phyloP scores from a whole-genome alignment of 192 early-diverging fungal genomes.

The Coemansia sp. region DNA sequence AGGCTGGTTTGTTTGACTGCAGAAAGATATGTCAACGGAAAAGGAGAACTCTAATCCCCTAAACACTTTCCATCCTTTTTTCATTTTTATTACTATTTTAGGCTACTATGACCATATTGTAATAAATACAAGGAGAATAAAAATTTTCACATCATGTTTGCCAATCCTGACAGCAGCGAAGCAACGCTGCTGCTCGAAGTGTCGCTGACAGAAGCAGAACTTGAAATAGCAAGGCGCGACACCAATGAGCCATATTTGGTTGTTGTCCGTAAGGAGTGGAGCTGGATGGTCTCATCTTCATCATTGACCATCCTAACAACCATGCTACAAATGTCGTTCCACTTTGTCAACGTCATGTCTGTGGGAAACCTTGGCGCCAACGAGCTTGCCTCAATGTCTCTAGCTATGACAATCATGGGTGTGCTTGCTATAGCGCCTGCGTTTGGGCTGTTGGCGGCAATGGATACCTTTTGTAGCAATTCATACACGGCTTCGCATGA shows the following conservation, averaged over 20 bases:
- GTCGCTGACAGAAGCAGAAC: no score
- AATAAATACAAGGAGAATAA: no score
- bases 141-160: no score
- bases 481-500: conserved; percentile 30
- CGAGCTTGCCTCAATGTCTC: conserved; percentile 65
- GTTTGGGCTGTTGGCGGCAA: conserved; percentile 59
- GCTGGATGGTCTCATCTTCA: conserved; percentile 35
- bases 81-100: no score
- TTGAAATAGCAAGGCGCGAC: no score
- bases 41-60: no score
- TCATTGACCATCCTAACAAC: conserved; percentile 60
- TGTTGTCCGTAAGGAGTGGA: conserved; percentile 29
- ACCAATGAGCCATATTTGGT: conserved; percentile 16
- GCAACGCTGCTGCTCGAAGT: no score
- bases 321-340: conserved; percentile 63
- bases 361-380: conserved; percentile 62
- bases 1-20: no score
- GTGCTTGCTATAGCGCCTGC: conserved; percentile 59
- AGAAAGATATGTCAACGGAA: no score
- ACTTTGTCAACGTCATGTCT: conserved; percentile 61
- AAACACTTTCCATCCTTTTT: no score
- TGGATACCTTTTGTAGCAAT: conserved; percentile 32
- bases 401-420: conserved; percentile 58
- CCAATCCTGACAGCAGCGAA: no score
- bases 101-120: no score